Percentiles rank a stretch among this genome's conserved stretches.
Conservation (phyloP, 1,139 yeast genomes). For the Yamadazyma dushanensis region DNA sequence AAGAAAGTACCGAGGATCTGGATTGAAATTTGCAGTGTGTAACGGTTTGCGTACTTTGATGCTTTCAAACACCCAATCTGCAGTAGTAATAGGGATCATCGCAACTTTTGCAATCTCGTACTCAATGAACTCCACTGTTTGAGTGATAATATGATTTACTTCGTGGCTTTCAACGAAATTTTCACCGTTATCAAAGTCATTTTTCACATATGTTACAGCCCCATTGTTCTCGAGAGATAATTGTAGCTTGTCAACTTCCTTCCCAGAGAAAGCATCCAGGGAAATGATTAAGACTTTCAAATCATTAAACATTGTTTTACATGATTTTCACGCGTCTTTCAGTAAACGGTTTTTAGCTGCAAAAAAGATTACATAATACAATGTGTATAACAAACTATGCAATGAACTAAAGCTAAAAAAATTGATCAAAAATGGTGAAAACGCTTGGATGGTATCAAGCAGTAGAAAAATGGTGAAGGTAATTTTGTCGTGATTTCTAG, state of each 20-base stretch:
- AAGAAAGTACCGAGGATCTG: slow-evolving; percentile 67
- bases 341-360: not conserved
- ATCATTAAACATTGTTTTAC: slow-evolving; percentile 15
- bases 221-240: slow-evolving; percentile 21
- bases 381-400: slow-evolving; percentile 6
- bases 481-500: not conserved
- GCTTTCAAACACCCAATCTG: slow-evolving; percentile 63
- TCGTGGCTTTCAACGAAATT: slow-evolving; percentile 23
- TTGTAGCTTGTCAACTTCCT: slow-evolving; percentile 22
- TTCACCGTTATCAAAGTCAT: slow-evolving; percentile 22
- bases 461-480: not conserved
- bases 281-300: slow-evolving; percentile 33
- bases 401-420: slow-evolving; percentile 5
- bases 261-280: slow-evolving; percentile 26
- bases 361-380: not conserved
- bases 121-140: slow-evolving; percentile 53
- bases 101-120: slow-evolving; percentile 49
- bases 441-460: not conserved
- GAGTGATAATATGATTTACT: slow-evolving; percentile 59
- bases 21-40: slow-evolving; percentile 58
- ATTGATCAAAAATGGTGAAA: not conserved
- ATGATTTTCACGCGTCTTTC: not conserved
- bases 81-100: slow-evolving; percentile 69
- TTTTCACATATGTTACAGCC: slow-evolving; percentile 25
- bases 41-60: slow-evolving; percentile 41